A percentile compares a stretch with the other conserved stretches of the same genome.
These are phyloP conservation scores for Mortierella sp. DNA, from an alignment of 371 early-diverging fungal genomes.

Conservation along the genomic window DNA sequence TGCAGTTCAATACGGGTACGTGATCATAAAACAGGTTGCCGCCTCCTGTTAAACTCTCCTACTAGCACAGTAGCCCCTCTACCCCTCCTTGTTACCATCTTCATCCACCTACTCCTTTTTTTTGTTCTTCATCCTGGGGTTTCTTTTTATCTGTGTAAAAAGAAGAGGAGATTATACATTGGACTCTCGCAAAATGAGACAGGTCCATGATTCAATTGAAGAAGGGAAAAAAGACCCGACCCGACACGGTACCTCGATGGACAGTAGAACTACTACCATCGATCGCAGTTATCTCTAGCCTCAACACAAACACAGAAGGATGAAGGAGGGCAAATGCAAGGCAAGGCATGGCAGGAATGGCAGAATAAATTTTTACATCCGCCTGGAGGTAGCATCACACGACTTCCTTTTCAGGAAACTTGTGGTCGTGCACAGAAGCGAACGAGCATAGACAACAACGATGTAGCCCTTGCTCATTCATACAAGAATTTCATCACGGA, in stretches of 20 bases:
- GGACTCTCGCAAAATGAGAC: neutral
- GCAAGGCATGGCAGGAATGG: no score
- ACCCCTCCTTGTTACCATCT: neutral
- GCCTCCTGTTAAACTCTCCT: neutral
- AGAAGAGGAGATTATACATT: neutral
- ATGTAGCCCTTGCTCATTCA: neutral
- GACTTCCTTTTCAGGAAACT: constrained; percentile 36
- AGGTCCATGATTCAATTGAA: neutral
- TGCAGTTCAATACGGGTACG: constrained; percentile 58
- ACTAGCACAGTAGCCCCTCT: neutral
- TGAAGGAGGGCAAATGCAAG: no score
- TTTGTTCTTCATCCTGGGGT: neutral
- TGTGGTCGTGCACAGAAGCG: constrained; percentile 5
- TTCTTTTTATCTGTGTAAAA: neutral
- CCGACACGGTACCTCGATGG: neutral
- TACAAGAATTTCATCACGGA: no score
- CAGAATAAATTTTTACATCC: neutral
- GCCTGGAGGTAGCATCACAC: constrained; percentile 29
- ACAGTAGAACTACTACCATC: no score
- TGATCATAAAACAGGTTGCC: neutral
- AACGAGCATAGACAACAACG: neutral
- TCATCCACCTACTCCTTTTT: neutral
- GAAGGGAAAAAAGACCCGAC: neutral
- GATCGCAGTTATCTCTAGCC: no score
- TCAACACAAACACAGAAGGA: neutral